Evolutionary conservation across 1,139 yeast genomes (phyloP).

Genomic region (Blastobotrys ciferrii): DNA sequence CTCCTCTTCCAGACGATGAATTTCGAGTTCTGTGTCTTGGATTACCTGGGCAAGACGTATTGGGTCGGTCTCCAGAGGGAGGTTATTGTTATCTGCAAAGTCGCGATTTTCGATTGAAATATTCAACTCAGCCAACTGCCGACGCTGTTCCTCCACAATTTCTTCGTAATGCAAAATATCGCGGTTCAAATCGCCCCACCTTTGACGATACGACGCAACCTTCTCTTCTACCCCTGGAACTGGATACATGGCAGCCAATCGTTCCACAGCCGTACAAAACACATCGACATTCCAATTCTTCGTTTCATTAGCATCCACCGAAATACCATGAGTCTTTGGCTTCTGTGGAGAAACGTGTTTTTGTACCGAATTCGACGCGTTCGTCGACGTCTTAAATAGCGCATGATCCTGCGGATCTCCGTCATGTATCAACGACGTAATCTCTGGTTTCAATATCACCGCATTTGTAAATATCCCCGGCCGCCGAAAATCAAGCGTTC

Average conservation of each 20-base stretch:
- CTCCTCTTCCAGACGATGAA: slow-evolving; percentile 31
- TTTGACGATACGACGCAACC: slow-evolving; percentile 24
- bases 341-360: slow-evolving; percentile 18
- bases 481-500: slow-evolving; percentile 45
- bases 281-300: slow-evolving; percentile 35
- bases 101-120: slow-evolving; percentile 21
- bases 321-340: slow-evolving; percentile 5
- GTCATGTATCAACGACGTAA: slow-evolving; percentile 60
- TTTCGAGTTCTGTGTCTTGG: slow-evolving; percentile 33
- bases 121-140: slow-evolving; percentile 24
- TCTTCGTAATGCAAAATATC: slow-evolving; percentile 35
- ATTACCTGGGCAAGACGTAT: slow-evolving; percentile 22
- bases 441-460: slow-evolving; percentile 51
- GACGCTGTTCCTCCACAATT: slow-evolving; percentile 34
- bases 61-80: slow-evolving; percentile 18
- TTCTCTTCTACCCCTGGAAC: slow-evolving; percentile 33
- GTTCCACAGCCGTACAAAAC: slow-evolving; percentile 34
- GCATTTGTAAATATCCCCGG: slow-evolving; percentile 70
- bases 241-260: slow-evolving; percentile 34
- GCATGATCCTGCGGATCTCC: slow-evolving; percentile 55
- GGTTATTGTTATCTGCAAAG: slow-evolving; percentile 16
- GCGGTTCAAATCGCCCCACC: slow-evolving; percentile 27
- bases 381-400: slow-evolving; percentile 39
- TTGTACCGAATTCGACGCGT: neutral
- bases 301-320: slow-evolving; percentile 18